Percentiles rank a stretch among this genome's conserved stretches.
These are phyloP conservation scores for Monocercomonoides exilis DNA, from an alignment of 78 protist genomes.

Conservation along the genomic window DNA sequence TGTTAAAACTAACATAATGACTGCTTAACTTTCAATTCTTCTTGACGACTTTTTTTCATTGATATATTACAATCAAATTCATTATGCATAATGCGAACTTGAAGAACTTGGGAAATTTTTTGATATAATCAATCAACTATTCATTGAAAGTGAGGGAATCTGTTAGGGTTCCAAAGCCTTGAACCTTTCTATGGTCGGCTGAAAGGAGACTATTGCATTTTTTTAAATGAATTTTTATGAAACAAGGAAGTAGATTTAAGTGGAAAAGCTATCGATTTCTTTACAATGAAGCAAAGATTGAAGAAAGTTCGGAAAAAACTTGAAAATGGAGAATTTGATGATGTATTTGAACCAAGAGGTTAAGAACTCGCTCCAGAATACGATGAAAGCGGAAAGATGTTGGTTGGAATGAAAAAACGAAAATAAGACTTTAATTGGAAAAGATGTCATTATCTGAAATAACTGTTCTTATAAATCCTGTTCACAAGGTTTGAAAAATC, in stretches of 20 bases:
- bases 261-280: neutral
- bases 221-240: neutral
- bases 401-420: neutral
- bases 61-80: too few species aligned
- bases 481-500: neutral
- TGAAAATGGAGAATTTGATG: neutral
- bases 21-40: too few species aligned
- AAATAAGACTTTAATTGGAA: neutral
- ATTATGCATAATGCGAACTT: too few species aligned
- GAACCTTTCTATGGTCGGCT: neutral
- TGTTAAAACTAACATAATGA: too few species aligned
- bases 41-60: too few species aligned
- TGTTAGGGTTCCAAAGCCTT: neutral
- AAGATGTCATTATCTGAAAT: neutral
- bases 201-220: neutral
- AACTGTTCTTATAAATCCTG: neutral
- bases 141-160: too few species aligned
- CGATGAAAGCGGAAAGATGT: neutral
- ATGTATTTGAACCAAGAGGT: neutral
- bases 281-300: neutral
- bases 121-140: too few species aligned
- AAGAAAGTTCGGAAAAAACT: neutral
- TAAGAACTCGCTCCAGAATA: neutral
- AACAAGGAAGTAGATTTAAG: neutral
- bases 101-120: too few species aligned